Conservation (phyloP, 192 early-diverging fungal species). For the Rhizophlyctis rosea region DNA sequence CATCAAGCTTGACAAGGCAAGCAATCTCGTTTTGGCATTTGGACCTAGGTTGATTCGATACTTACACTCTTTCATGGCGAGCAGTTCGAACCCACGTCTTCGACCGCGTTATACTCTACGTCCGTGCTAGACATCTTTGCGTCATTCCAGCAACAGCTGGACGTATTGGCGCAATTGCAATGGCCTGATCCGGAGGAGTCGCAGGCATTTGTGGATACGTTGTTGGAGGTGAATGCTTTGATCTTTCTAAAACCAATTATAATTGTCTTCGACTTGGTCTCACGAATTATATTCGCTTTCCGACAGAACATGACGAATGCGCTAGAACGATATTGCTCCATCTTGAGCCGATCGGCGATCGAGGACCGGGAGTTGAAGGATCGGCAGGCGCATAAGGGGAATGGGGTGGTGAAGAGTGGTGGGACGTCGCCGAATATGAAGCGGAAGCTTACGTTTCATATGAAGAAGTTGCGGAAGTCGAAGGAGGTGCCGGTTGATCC, state of each 20-base stretch:
- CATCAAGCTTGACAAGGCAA: conserved; percentile 36
- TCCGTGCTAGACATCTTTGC: conserved; percentile 47
- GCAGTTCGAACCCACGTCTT: conserved; percentile 21
- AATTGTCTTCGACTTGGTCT: neutral
- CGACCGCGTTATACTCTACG: conserved; percentile 24
- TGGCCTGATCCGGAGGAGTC: conserved; percentile 39
- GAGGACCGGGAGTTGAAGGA: conserved; percentile 11
- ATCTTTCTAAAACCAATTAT: no score
- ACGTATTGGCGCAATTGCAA: conserved; percentile 28
- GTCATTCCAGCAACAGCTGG: conserved; percentile 43
- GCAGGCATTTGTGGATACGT: neutral
- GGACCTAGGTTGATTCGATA: neutral
- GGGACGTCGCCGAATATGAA: conserved; percentile 14
- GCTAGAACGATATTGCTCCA: conserved; percentile 25
- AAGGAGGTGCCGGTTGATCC: conserved; percentile 29
- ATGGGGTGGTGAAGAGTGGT: neutral
- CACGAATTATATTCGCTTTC: neutral
- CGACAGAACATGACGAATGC: conserved; percentile 9
- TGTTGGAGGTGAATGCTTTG: neutral
- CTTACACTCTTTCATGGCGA: conserved; percentile 1
- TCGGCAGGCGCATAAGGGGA: neutral
- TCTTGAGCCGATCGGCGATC: conserved; percentile 7
- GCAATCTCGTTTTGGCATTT: conserved; percentile 6
- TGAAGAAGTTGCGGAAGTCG: conserved; percentile 20
- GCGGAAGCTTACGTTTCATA: conserved; percentile 10